These are phyloP conservation scores for Ceratocystis albifundus DNA, from an alignment of 2,329 filamentous ascomycete species.

Conservation along the genomic window DNA sequence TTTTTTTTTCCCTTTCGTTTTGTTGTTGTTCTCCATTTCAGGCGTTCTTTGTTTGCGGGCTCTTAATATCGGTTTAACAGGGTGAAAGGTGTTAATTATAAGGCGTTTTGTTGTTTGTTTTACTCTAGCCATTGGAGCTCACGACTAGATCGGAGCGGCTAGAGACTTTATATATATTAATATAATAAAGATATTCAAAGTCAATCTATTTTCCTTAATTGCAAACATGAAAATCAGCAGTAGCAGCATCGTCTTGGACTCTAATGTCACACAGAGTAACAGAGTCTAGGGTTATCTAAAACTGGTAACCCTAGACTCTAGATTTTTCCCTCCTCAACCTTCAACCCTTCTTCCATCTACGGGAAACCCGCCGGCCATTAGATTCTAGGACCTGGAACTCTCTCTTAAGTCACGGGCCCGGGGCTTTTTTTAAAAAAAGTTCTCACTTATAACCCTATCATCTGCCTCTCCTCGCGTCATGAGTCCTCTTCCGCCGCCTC, in stretches of 20 bases:
- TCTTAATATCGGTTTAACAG: neutral
- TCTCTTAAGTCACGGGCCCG: neutral
- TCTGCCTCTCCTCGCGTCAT: neutral
- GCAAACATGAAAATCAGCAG: too few relatives aligned
- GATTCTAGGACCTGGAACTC: neutral
- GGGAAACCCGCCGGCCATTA: neutral
- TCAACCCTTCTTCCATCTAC: neutral
- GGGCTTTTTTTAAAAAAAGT: neutral
- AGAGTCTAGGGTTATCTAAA: neutral
- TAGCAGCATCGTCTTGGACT: neutral
- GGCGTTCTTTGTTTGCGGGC: slow-evolving; percentile 27
- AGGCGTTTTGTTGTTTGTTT: slow-evolving; percentile 8
- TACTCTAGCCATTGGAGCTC: neutral
- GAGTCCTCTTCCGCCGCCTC: slow-evolving; percentile 28
- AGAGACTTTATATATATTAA: neutral
- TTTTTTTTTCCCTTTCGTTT: too few relatives aligned
- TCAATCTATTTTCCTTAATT: too few relatives aligned
- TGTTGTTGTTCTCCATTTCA: neutral
- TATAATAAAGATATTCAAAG: too few relatives aligned
- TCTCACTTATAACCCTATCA: neutral
- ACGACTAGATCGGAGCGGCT: neutral
- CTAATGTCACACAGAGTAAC: neutral
- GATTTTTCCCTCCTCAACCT: neutral
- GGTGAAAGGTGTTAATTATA: neutral
- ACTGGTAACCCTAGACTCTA: neutral